A percentile compares a stretch with the other conserved stretches of the same genome.
Conservation (phyloP, 2,329 filamentous ascomycete genomes). For the Aspergillus felis region DNA sequence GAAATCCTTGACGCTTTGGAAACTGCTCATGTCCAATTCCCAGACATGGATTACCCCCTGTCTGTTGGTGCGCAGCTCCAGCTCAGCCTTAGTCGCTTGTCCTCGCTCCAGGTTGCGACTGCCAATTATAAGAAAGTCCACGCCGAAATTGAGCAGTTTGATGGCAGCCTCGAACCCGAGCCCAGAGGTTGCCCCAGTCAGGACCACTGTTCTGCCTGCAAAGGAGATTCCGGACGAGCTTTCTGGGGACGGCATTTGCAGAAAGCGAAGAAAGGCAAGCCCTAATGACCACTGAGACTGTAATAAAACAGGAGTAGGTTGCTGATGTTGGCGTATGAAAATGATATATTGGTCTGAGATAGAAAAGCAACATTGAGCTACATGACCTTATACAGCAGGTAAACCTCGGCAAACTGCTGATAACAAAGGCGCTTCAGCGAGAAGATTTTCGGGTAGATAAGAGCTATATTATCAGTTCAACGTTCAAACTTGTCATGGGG, state of each 20-base stretch:
- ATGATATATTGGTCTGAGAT: not conserved
- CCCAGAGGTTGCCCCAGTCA: slow-evolving; percentile 51
- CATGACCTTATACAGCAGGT: not conserved
- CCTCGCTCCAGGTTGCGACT: slow-evolving; percentile 44
- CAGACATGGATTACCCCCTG: slow-evolving; percentile 40
- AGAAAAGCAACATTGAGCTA: not conserved
- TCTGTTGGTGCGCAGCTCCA: slow-evolving; percentile 31
- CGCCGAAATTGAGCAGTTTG: slow-evolving; percentile 44
- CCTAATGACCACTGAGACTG: slow-evolving; percentile 14
- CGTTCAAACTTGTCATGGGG: not conserved
- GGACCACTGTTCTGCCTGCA: slow-evolving; percentile 44
- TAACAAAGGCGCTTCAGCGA: not conserved
- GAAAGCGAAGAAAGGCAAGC: slow-evolving; percentile 25
- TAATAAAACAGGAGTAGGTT: not conserved
- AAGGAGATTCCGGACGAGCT: slow-evolving; percentile 39
- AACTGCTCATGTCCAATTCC: slow-evolving; percentile 46
- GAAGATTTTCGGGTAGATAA: too few species aligned
- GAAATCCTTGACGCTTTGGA: slow-evolving; percentile 44
- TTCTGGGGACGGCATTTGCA: slow-evolving; percentile 31
- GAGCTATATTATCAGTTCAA: not conserved
- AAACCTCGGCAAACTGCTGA: not conserved
- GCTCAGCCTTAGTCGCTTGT: slow-evolving; percentile 36
- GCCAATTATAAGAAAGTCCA: slow-evolving; percentile 44
- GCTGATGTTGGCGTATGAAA: not conserved
- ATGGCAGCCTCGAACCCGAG: slow-evolving; percentile 49